A percentile compares a stretch with the other conserved stretches of the same genome.
These are phyloP conservation scores for Paxillus involutus DNA, from an alignment of 768 basidiomycete species.

Conservation along the genomic window DNA sequence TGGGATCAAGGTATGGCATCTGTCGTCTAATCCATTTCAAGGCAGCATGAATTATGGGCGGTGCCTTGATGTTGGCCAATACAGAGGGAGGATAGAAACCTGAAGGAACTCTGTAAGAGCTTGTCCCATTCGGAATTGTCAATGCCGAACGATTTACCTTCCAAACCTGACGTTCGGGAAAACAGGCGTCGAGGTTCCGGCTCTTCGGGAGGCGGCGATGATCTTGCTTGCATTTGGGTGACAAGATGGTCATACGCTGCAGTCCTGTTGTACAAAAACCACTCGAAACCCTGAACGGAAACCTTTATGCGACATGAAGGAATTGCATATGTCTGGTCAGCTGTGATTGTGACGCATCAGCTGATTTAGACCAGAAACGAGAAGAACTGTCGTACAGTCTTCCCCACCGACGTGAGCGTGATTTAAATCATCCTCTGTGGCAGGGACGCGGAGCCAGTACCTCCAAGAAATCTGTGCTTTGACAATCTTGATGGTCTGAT, in stretches of 20 bases:
- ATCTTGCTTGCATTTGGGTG: conserved; percentile 59
- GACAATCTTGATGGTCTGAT: conserved; percentile 82
- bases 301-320: conserved; percentile 81
- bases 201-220: conserved; percentile 8
- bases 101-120: conserved; percentile 4
- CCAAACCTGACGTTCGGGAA: conserved; percentile 38
- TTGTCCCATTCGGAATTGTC: neutral
- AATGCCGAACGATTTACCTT: conserved; percentile 31
- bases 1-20: conserved; percentile 71
- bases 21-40: conserved; percentile 57
- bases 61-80: conserved; percentile 26
- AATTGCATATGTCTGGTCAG: conserved; percentile 34
- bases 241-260: conserved; percentile 87
- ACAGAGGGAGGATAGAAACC: conserved; percentile 27
- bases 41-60: conserved; percentile 38
- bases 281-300: conserved; percentile 83
- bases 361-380: neutral
- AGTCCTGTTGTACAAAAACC: conserved; percentile 90
- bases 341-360: conserved; percentile 23
- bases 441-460: conserved; percentile 87
- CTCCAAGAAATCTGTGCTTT: conserved; percentile 90
- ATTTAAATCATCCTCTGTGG: conserved; percentile 69
- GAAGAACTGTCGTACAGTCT: conserved; percentile 43
- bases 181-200: conserved; percentile 38
- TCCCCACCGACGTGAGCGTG: conserved; percentile 46